Conservation (phyloP, 495 filamentous ascomycete genomes). For the Penicillium atrosanguineum region DNA sequence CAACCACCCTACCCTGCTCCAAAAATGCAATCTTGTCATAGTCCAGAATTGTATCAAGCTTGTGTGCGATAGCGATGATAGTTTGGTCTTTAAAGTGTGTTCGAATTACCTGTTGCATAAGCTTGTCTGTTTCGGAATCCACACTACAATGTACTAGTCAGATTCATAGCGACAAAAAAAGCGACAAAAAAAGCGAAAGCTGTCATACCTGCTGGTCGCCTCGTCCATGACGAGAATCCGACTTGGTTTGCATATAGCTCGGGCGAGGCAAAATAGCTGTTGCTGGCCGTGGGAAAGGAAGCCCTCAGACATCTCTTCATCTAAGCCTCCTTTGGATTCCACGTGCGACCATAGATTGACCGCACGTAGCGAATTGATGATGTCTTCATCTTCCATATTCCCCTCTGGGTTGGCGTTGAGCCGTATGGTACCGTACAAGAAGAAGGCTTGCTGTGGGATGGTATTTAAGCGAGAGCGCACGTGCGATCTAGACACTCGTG, state of each 20-base stretch:
- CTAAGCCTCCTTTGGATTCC: conserved; percentile 37
- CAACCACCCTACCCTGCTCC: conserved; percentile 28
- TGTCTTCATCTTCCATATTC: conserved; percentile 29
- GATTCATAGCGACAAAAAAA: background rate
- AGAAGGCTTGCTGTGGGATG: conserved; percentile 50
- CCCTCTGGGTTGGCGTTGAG: conserved; percentile 44
- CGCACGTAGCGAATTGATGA: conserved; percentile 35
- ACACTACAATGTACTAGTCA: conserved; percentile 19
- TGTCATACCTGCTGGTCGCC: conserved; percentile 38
- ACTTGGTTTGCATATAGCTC: conserved; percentile 32
- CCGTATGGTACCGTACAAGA: conserved; percentile 42
- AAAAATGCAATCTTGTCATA: conserved; percentile 36
- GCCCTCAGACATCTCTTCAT: conserved; percentile 34
- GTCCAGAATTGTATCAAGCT: conserved; percentile 33
- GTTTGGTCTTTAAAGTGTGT: conserved; percentile 27
- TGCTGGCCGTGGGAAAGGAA: conserved; percentile 43
- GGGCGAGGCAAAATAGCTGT: conserved; percentile 47
- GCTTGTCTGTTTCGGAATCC: conserved; percentile 29
- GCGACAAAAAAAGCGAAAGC: too few species aligned
- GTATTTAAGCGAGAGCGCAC: conserved; percentile 37
- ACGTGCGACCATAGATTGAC: conserved; percentile 41
- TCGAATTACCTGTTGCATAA: conserved; percentile 34
- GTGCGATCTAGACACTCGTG: conserved; percentile 23
- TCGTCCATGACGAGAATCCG: conserved; percentile 46
- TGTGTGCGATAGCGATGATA: conserved; percentile 35